Evolutionary conservation across 225 moss, liverwort and hornwort genomes (phyloP).

Genomic region (Thuidium tamariscinum): DNA sequence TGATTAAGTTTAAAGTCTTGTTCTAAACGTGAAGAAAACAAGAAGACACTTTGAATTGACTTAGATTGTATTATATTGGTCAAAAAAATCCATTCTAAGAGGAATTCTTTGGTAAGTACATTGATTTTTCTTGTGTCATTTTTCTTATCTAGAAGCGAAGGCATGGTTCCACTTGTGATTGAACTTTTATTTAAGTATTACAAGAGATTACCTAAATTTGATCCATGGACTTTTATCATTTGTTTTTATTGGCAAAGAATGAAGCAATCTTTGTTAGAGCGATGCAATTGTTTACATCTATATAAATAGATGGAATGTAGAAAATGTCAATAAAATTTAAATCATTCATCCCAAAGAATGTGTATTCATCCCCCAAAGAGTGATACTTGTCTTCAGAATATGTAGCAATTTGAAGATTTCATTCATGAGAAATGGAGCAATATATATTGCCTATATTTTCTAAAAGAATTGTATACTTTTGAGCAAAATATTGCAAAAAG

Average conservation of each 20-base stretch:
- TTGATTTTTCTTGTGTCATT: background rate
- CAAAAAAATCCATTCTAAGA: background rate
- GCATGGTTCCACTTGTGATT: too few species aligned
- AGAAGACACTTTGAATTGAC: fast-evolving
- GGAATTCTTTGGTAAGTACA: background rate
- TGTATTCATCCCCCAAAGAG: background rate
- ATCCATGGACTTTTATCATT: background rate
- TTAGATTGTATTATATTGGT: background rate
- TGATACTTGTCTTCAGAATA: background rate
- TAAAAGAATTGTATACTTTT: background rate
- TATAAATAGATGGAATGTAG: background rate
- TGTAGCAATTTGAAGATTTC: background rate
- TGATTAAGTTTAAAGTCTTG: too few species aligned
- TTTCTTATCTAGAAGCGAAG: background rate
- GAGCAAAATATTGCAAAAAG: background rate
- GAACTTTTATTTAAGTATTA: too few species aligned
- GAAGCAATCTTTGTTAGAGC: background rate
- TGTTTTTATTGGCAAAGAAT: fast-evolving
- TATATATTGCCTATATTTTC: background rate
- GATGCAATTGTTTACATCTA: background rate
- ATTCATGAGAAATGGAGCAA: background rate
- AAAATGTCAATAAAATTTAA: background rate
- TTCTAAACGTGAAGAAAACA: too few species aligned
- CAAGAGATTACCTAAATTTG: background rate
- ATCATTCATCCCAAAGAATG: background rate